Base-by-base conservation (phyloP, 805 yeast genomes). In the Candida peoriensis region DNA sequence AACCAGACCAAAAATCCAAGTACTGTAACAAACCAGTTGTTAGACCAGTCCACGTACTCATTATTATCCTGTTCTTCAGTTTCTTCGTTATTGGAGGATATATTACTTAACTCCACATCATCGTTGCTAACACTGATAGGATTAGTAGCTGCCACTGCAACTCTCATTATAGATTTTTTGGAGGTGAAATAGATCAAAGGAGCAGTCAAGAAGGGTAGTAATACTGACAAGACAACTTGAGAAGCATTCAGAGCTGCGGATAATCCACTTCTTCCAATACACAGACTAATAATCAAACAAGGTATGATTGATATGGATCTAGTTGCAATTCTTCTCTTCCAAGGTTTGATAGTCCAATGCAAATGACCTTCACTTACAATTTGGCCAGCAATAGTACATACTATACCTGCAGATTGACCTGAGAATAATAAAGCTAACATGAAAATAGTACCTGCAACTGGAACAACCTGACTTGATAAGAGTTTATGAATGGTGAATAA, bases 321-420 rank as follows among this genome's bases (percentile, higher is more conserved):
- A 0, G 96, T 89, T 9, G 78, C 66, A 8, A 89, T 53, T 44
- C 96, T 68, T 54, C 96, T 71, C 32, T 80, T 50, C 84, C 95
- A 81, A 4, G 96, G 96, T 41, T 68, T 70, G 27, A 85, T 45
- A 2, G 72, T 76, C 96, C 96, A 88, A 34, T 78, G 72, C 25
- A 89, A 64, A 51, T 85, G 90, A 1, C 97, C 97, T 56, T 89
- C 97, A 46, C 87, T 75, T 3, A 89, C 96, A 47, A 89, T 78
- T 58, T 89, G 95, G 8, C 96, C 96, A 0, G 95, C 86, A 63
- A 89, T 81, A 0, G 97, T 89, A 56, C 96, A 88, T 3, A 88
- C 89, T 28, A 89, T 77, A 32, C 96, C 95, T 0, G 96, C 96
- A 30, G 89, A 81, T 51, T 84, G 88, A 6, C 96, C 96, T 38